Conservation (phyloP, 306 rosid genomes). For the Cucurbita ficifolia region DNA sequence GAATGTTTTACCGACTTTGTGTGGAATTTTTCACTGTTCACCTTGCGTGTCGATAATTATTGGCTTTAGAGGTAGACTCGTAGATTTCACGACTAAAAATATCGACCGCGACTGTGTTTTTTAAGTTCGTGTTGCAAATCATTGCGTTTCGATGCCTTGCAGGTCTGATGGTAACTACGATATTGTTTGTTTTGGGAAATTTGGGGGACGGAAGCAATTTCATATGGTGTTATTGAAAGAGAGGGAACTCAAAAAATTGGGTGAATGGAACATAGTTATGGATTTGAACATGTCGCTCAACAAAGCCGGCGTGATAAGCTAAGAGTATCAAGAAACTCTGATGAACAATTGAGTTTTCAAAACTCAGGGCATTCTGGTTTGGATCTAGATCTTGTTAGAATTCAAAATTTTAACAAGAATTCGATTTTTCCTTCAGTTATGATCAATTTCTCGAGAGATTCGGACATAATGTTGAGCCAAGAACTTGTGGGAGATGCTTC, state of each 20-base stretch:
- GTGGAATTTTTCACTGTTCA: not conserved
- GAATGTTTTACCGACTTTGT: conserved; percentile 8
- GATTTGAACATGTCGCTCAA: conserved; percentile 72
- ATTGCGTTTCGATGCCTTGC: not conserved
- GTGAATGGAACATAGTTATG: conserved; percentile 39
- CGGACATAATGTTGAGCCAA: conserved; percentile 13
- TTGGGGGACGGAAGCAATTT: not conserved
- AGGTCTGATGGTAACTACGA: not conserved
- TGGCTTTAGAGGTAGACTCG: not conserved
- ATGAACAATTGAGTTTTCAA: not conserved
- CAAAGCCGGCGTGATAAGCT: conserved; percentile 76
- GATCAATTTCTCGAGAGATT: conserved; percentile 20
- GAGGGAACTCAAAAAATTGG: not conserved
- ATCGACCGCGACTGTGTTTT: no score
- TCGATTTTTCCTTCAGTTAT: conserved; percentile 40
- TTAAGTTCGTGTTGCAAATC: no score
- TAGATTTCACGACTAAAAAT: not conserved
- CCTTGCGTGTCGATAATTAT: not conserved
- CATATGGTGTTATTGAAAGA: not conserved
- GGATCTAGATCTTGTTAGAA: conserved; percentile 36
- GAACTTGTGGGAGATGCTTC: conserved; percentile 19
- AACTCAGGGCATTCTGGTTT: conserved; percentile 13
- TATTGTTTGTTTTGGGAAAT: not conserved
- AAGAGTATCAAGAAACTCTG: conserved; percentile 20
- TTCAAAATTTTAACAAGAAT: conserved; percentile 40